Evolutionary conservation across 495 filamentous ascomycete species (phyloP), one percentile per base, ranked within the genome.

Genomic region (Stereocaulon alpinum): DNA sequence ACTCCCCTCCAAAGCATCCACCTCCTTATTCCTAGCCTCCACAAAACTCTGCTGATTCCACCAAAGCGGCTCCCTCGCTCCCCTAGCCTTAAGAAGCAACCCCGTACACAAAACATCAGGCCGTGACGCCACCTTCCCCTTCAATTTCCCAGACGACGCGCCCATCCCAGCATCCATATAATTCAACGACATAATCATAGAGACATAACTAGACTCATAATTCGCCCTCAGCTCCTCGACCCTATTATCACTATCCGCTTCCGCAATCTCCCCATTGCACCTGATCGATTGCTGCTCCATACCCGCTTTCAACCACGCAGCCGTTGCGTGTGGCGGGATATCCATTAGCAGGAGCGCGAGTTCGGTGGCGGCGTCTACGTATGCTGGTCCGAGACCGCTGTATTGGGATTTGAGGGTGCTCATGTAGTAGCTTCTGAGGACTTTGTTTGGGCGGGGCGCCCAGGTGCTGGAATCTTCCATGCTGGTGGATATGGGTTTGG

Each of bases 381-480:
- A 49, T 12, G 47, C 47, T 17, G 24, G 11, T 49, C 47, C 47
- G 15, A 49, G 24, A 17, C 11, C 10, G 20, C 47, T 29, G 30
- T 55, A 55, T 34, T 55, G 52, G n/a, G 17, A 17, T 22, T 40
- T 42, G 32, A 55, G 32, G 3, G 40, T 42, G 32, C 22, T 37
- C 52, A 37, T 40, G 40, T 55, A 55, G 40, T 55, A 55, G 52
- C 32, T 55, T 12, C 52, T 22, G 22, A 55, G 52, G 32, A 55
- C 52, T 55, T 55, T 55, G 22, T 55, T 55, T 15, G 52, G 52
- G 15, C 52, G 52, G 22, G 52, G 52, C 10, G 52, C 52, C 52
- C 52, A 55, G 22, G 52, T 55, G 14, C 52, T 29, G 15, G 18
- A 55, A 18, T 55, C 40, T 27, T 55, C 52, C 18, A 55, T 37